Percentiles rank a stretch among this genome's conserved stretches.
Conservation (phyloP, 1,139 yeast genomes). For the Candida sp. region DNA sequence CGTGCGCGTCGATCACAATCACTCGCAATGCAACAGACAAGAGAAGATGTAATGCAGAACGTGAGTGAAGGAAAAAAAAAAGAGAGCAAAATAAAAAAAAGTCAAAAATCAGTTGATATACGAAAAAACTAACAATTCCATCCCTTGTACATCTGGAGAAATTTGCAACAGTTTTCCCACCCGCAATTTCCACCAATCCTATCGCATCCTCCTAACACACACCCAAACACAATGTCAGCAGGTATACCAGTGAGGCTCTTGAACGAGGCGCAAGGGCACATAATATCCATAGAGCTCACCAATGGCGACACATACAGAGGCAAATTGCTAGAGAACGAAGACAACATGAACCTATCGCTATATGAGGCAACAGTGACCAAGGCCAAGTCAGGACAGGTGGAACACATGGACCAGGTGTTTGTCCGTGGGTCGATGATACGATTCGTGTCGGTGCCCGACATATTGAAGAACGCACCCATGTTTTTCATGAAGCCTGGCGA, state of each 20-base stretch:
- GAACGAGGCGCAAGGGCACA: constrained; percentile 91
- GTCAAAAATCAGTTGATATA: no score
- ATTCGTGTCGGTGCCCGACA: constrained; percentile 87
- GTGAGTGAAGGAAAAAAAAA: no score
- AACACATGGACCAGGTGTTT: constrained; percentile 85
- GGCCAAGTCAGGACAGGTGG: constrained; percentile 65
- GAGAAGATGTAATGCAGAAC: no score
- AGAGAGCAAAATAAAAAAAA: no score
- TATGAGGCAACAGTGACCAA: constrained; percentile 84
- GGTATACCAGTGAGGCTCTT: constrained; percentile 88
- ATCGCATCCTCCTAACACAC: not conserved
- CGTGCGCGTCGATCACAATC: no score
- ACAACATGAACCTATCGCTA: constrained; percentile 92
- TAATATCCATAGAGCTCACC: constrained; percentile 79
- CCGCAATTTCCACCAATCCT: not conserved
- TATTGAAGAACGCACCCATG: constrained; percentile 87
- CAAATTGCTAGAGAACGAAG: constrained; percentile 82
- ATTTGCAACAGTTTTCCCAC: not conserved
- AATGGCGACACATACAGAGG: constrained; percentile 93
- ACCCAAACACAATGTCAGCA: constrained; percentile 41
- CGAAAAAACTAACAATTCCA: no score
- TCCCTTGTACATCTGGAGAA: no score
- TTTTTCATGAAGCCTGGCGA: constrained; percentile 67
- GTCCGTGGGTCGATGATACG: constrained; percentile 92
- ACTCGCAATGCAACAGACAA: no score